Conservation (phyloP, 108 stramenopile species). For the Cylindrotheca fusiformis region DNA sequence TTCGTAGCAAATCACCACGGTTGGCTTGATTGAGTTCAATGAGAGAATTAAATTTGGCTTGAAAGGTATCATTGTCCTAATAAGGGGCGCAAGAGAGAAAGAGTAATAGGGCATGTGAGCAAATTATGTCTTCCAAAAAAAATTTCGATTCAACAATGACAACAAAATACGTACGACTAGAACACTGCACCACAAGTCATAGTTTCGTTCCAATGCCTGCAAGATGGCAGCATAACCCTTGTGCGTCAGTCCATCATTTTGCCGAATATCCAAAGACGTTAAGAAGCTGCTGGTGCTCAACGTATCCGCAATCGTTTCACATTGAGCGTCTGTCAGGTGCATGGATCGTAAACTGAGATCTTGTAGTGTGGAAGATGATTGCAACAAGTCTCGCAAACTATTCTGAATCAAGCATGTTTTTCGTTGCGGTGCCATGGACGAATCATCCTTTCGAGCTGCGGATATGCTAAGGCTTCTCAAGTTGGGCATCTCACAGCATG, state of each 20-base stretch:
- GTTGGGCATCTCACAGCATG: slow-evolving; percentile 27
- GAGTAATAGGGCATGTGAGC: slow-evolving; percentile 4
- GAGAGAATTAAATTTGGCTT: slow-evolving; percentile 32
- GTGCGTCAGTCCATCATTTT: slow-evolving; percentile 24
- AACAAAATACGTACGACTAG: slow-evolving; percentile 24
- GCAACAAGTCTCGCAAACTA: slow-evolving; percentile 19
- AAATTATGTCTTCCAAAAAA: neutral
- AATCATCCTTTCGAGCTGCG: slow-evolving; percentile 2
- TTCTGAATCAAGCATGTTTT: slow-evolving; percentile 5
- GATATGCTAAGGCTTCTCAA: slow-evolving; percentile 29
- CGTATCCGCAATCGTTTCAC: slow-evolving; percentile 28
- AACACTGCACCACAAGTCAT: slow-evolving; percentile 35
- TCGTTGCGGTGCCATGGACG: neutral
- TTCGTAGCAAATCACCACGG: slow-evolving; percentile 31
- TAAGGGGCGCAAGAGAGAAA: slow-evolving; percentile 1
- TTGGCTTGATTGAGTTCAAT: slow-evolving; percentile 42
- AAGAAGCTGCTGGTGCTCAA: slow-evolving; percentile 28
- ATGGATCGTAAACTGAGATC: slow-evolving; percentile 31
- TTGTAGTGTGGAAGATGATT: slow-evolving; percentile 27
- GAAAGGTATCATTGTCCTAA: slow-evolving; percentile 29
- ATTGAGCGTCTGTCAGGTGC: slow-evolving; percentile 26
- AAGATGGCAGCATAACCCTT: slow-evolving; percentile 27
- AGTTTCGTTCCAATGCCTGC: slow-evolving; percentile 30
- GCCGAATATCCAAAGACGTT: slow-evolving; percentile 33
- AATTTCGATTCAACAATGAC: neutral